phyloP scores from a whole-genome alignment of 305 asterid species.

The Fraxinus albicans region DNA sequence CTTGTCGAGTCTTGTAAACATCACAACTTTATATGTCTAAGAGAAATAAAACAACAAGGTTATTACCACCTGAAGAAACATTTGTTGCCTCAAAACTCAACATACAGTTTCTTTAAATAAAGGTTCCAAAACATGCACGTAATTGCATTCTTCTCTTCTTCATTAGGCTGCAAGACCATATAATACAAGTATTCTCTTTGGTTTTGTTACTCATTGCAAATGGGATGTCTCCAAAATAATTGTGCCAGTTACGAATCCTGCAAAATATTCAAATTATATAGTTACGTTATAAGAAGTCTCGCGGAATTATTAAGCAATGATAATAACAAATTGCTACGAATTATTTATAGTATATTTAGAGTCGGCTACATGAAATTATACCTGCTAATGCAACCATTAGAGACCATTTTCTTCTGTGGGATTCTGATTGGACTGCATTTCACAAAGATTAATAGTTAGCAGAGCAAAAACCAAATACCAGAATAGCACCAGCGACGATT shows the following conservation, averaged over 20 bases:
- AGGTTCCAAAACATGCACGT: background rate
- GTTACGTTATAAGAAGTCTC: background rate
- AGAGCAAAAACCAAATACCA: background rate
- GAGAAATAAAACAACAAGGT: background rate
- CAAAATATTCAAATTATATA: background rate
- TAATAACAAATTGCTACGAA: background rate
- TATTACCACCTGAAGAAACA: background rate
- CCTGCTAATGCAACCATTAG: slow-evolving; percentile 45
- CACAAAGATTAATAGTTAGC: slow-evolving; percentile 11
- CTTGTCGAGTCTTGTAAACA: background rate
- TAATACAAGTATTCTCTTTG: background rate
- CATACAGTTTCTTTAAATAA: background rate
- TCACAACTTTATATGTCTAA: background rate
- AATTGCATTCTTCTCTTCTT: background rate
- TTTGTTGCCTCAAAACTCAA: background rate
- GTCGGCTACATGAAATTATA: slow-evolving; percentile 10
- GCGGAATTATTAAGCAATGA: background rate
- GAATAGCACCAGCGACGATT: background rate
- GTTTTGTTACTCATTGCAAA: slow-evolving; percentile 13
- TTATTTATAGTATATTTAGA: background rate
- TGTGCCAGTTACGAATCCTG: slow-evolving; percentile 28
- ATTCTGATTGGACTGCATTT: slow-evolving; percentile 45
- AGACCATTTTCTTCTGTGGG: slow-evolving; percentile 37
- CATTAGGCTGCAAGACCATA: background rate
- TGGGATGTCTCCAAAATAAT: slow-evolving; percentile 24